Evolutionary conservation across 2,329 filamentous ascomycete genomes (phyloP).

Genomic region (Trichoderma semiorbis): DNA sequence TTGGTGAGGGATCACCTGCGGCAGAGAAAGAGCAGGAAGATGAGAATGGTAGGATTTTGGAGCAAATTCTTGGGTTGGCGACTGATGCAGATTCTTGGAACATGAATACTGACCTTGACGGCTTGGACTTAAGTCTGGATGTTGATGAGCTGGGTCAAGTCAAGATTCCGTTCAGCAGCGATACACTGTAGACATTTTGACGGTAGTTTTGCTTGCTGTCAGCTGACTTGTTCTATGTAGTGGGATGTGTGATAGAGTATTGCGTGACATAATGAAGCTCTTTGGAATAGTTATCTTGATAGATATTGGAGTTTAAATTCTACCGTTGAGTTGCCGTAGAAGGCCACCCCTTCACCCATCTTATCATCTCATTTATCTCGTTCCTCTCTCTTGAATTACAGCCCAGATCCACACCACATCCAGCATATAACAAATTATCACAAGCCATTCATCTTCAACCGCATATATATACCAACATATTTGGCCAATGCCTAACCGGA

Average conservation of each 20-base stretch:
- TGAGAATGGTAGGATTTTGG: not conserved
- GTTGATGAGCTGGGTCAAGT: not conserved
- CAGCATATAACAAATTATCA: not conserved
- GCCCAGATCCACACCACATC: not conserved
- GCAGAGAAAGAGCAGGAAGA: not conserved
- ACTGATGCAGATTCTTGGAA: not conserved
- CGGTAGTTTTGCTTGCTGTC: too few species aligned
- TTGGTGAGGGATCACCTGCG: not conserved
- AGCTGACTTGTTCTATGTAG: too few species aligned
- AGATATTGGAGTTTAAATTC: not conserved
- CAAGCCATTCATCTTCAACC: too few species aligned
- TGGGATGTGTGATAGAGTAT: too few species aligned
- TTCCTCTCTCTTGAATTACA: not conserved
- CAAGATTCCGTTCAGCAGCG: not conserved
- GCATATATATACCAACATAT: not conserved
- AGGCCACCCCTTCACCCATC: not conserved
- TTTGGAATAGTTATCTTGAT: not conserved
- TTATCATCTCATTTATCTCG: not conserved
- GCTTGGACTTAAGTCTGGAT: not conserved
- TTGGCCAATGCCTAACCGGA: not conserved
- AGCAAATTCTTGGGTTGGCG: not conserved
- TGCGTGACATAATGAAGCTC: not conserved
- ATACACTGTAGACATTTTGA: not conserved
- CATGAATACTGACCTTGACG: not conserved
- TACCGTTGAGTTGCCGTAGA: too few species aligned